These are phyloP conservation scores for Erigeron philadelphicus DNA, from an alignment of 140 eudicot genomes.

Conservation along the genomic window DNA sequence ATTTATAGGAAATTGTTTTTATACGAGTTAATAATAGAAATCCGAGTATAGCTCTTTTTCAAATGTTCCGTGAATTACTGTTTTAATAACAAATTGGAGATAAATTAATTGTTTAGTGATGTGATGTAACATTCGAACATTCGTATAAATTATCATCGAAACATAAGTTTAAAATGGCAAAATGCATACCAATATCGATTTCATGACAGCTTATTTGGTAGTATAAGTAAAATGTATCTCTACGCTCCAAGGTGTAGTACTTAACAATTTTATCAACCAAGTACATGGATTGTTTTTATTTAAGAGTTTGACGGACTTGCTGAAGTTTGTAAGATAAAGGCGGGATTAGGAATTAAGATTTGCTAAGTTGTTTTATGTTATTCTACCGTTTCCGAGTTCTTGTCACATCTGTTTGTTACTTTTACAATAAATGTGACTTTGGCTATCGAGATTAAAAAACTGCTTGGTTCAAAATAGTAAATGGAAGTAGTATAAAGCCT, in stretches of 20 bases:
- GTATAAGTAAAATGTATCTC: not conserved
- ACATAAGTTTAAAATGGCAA: not conserved
- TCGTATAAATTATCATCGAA: no score
- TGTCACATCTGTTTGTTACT: not conserved
- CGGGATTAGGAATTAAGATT: not conserved
- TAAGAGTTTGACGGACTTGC: not conserved
- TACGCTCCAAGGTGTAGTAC: no score
- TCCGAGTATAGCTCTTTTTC: not conserved
- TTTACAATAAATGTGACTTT: not conserved
- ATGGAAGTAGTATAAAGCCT: not conserved
- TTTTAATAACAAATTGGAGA: not conserved
- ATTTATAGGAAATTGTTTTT: no score
- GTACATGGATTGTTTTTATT: no score
- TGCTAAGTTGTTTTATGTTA: not conserved
- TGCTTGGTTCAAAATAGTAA: not conserved
- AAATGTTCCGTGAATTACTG: not conserved
- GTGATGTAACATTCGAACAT: not conserved
- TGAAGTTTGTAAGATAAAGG: not conserved
- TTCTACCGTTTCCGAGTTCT: not conserved
- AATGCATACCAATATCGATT: not conserved
- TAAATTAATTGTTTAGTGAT: not conserved
- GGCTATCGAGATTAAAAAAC: slow-evolving; percentile 7
- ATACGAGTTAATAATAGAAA: no score
- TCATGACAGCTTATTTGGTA: not conserved
- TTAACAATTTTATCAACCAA: no score